These are phyloP conservation scores for Globisporangium paroecandrum DNA, from an alignment of 352 stramenopile species.

Conservation along the genomic window DNA sequence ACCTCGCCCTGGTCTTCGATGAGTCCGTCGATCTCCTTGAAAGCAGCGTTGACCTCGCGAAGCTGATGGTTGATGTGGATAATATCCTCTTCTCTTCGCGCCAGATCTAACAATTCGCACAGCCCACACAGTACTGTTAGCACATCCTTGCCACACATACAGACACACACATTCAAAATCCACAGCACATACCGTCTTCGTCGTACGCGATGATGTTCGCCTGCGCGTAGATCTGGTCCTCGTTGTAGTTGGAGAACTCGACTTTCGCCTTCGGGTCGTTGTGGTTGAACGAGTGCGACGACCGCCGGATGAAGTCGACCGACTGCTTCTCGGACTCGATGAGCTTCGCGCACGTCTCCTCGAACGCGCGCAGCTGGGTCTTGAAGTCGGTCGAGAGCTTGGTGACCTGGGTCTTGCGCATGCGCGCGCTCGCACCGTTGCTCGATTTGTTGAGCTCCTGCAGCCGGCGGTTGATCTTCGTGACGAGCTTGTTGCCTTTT, in stretches of 20 bases:
- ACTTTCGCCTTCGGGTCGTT: conserved; percentile 30
- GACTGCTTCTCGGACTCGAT: conserved; percentile 70
- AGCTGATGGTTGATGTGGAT: conserved; percentile 88
- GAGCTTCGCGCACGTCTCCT: conserved; percentile 66
- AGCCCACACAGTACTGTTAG: background rate
- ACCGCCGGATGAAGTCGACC: conserved; percentile 78
- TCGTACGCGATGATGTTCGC: conserved; percentile 82
- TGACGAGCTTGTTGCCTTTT: conserved; percentile 80
- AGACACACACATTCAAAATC: conserved; percentile 3
- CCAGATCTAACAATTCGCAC: conserved; percentile 45
- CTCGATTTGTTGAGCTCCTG: conserved; percentile 71
- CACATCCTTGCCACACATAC: background rate
- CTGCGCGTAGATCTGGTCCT: conserved; percentile 87
- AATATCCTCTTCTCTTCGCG: conserved; percentile 80
- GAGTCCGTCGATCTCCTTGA: conserved; percentile 80
- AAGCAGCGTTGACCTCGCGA: conserved; percentile 81
- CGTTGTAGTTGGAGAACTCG: conserved; percentile 78
- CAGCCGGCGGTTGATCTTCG: conserved; percentile 71
- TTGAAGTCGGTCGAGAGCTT: conserved; percentile 87
- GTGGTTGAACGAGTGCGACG: conserved; percentile 64
- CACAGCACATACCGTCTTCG: conserved; percentile 63
- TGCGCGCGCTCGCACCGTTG: conserved; percentile 39
- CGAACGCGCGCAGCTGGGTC: conserved; percentile 70
- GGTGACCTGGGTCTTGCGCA: conserved; percentile 63
- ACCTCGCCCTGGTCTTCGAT: conserved; percentile 81